phyloP scores from a whole-genome alignment of 441 rosid species.

The Isatis lusitanica region DNA sequence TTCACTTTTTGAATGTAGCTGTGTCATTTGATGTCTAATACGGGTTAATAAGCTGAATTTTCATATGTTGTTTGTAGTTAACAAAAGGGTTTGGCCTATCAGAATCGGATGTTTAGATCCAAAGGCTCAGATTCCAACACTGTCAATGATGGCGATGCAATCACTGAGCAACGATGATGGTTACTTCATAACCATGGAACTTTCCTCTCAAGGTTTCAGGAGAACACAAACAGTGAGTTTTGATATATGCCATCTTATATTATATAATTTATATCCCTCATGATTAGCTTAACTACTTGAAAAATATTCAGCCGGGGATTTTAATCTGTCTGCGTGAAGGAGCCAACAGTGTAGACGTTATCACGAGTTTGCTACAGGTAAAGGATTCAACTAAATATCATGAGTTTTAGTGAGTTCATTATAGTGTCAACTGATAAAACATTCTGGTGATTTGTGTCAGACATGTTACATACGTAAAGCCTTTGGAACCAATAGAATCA shows the following conservation, averaged over 20 bases:
- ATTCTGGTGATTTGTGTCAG: slow-evolving; percentile 14
- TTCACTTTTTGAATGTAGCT: neutral
- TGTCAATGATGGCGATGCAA: slow-evolving; percentile 18
- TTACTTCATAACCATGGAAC: slow-evolving; percentile 32
- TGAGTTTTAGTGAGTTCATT: neutral
- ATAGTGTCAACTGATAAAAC: neutral
- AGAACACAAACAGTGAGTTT: slow-evolving; percentile 19
- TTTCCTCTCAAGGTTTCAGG: slow-evolving; percentile 21
- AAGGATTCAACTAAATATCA: neutral
- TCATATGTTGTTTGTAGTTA: slow-evolving; percentile 16
- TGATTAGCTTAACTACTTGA: neutral
- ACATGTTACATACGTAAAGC: slow-evolving; percentile 33
- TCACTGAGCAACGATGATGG: slow-evolving; percentile 28
- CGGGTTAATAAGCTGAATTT: neutral
- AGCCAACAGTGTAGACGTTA: slow-evolving; percentile 28
- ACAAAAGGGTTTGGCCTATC: slow-evolving; percentile 30
- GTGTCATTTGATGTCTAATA: no score
- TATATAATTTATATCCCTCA: neutral
- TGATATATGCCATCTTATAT: neutral
- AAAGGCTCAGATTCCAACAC: slow-evolving; percentile 24
- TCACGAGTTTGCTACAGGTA: slow-evolving; percentile 30
- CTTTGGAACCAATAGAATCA: slow-evolving; percentile 16
- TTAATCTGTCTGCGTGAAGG: slow-evolving; percentile 32
- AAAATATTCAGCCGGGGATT: slow-evolving; percentile 7
- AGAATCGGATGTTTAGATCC: slow-evolving; percentile 33